Evolutionary conservation across 805 yeast species (phyloP).

Genomic region (Saturnispora sekii): DNA sequence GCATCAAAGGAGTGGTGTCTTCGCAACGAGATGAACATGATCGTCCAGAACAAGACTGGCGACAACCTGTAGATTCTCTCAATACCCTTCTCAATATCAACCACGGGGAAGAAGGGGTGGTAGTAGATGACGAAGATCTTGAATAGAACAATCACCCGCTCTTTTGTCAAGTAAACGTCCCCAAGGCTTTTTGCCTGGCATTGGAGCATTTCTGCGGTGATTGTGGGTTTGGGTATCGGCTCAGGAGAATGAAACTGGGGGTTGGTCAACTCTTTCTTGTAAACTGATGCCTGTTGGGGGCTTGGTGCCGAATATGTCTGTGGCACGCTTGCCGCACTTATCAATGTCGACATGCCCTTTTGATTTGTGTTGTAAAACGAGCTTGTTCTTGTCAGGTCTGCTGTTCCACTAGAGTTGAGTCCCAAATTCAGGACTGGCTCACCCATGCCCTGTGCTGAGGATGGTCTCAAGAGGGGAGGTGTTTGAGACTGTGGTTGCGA

Average conservation of each 20-base stretch:
- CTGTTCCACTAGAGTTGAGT: neutral
- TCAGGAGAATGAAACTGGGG: conserved; percentile 11
- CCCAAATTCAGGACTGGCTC: too few species aligned
- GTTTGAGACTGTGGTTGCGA: neutral
- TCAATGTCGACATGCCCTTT: conserved; percentile 3
- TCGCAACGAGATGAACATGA: conserved; percentile 75
- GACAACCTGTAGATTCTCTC: conserved; percentile 70
- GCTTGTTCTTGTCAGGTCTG: neutral
- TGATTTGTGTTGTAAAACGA: conserved; percentile 3
- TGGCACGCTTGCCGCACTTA: conserved; percentile 1
- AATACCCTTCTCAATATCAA: conserved; percentile 73
- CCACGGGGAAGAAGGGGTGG: conserved; percentile 82
- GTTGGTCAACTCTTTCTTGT: conserved; percentile 1
- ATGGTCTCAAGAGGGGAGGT: neutral
- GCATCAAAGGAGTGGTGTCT: conserved; percentile 34
- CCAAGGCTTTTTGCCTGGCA: conserved; percentile 70
- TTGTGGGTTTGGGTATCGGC: conserved; percentile 14
- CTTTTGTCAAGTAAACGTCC: conserved; percentile 49
- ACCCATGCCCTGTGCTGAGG: too few species aligned
- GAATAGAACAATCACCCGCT: conserved; percentile 53
- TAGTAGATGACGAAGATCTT: conserved; percentile 65
- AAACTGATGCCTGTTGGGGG: conserved; percentile 2
- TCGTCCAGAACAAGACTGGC: conserved; percentile 90
- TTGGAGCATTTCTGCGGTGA: conserved; percentile 25
- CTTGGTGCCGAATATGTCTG: neutral